These are phyloP conservation scores for Lactarius evosmus DNA, from an alignment of 768 basidiomycete genomes.

Conservation along the genomic window DNA sequence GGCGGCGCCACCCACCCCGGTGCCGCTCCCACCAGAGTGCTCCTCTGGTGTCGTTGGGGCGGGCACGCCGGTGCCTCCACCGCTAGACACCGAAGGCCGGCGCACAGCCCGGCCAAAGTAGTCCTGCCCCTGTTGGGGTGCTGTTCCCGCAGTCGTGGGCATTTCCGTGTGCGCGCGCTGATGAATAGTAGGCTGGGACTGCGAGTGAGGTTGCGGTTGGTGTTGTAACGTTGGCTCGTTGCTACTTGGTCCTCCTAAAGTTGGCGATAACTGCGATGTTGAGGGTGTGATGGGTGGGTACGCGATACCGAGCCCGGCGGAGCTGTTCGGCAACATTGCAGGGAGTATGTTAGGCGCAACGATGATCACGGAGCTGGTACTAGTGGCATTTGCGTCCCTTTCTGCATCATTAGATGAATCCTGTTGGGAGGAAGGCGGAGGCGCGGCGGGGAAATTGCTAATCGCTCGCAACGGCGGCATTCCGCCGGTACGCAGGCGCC, in stretches of 20 bases:
- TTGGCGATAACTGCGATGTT: conserved; percentile 30
- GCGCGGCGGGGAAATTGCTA: not conserved
- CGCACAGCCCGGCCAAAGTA: conserved; percentile 51
- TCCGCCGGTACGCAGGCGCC: conserved; percentile 23
- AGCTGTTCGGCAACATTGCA: conserved; percentile 58
- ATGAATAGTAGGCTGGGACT: not conserved
- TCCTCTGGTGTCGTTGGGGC: conserved; percentile 43
- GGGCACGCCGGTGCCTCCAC: conserved; percentile 37
- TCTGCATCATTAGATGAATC: not conserved
- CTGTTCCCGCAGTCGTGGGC: not conserved
- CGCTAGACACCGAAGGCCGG: conserved; percentile 44
- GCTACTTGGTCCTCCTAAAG: not conserved
- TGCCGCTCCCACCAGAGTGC: conserved; percentile 41
- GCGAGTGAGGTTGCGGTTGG: not conserved
- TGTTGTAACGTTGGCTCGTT: conserved; percentile 5
- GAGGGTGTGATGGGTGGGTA: not conserved
- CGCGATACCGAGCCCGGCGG: conserved; percentile 24
- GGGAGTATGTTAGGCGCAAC: conserved; percentile 58
- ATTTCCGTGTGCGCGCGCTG: conserved; percentile 11
- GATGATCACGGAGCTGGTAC: conserved; percentile 46
- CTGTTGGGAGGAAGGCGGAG: conserved; percentile 9
- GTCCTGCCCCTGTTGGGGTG: conserved; percentile 38
- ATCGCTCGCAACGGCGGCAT: not conserved
- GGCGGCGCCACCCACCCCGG: conserved; percentile 16
- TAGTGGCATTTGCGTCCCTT: conserved; percentile 20